A percentile compares a stretch with the other conserved stretches of the same genome.
Evolutionary conservation across 2,329 filamentous ascomycete species (phyloP).

Genomic region (Hymenoscyphus repandus): DNA sequence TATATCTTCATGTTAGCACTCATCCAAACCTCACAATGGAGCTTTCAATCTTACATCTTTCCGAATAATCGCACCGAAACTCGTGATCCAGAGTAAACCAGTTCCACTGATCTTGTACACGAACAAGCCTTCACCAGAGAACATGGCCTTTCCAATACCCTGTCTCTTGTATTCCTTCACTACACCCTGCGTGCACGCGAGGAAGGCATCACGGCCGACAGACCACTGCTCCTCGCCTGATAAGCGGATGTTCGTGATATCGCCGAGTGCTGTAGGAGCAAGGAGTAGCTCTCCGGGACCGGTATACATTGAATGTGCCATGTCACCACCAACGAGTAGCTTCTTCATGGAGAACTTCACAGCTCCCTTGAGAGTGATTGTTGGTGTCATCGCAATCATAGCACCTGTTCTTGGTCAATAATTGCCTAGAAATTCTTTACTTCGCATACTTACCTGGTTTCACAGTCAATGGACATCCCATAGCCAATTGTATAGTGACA

Average conservation of each 20-base stretch:
- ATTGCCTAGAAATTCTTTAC: not conserved
- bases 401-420: slow-evolving; percentile 46
- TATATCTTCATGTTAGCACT: slow-evolving; percentile 5
- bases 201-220: slow-evolving; percentile 79
- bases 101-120: slow-evolving; percentile 79
- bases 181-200: slow-evolving; percentile 82
- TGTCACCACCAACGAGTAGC: slow-evolving; percentile 74
- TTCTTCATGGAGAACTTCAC: slow-evolving; percentile 90
- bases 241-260: slow-evolving; percentile 76
- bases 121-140: slow-evolving; percentile 87
- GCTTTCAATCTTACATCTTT: slow-evolving; percentile 67
- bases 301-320: slow-evolving; percentile 73
- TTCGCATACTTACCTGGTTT: slow-evolving; percentile 61
- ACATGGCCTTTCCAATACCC: slow-evolving; percentile 82
- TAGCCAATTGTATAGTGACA: slow-evolving; percentile 81
- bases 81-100: slow-evolving; percentile 84
- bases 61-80: slow-evolving; percentile 89
- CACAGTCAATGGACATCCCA: slow-evolving; percentile 75
- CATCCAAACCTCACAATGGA: not conserved
- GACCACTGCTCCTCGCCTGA: slow-evolving; percentile 71
- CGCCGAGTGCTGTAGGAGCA: slow-evolving; percentile 73
- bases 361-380: slow-evolving; percentile 74
- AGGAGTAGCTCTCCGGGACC: slow-evolving; percentile 88
- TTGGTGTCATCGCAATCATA: slow-evolving; percentile 94
- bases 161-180: slow-evolving; percentile 85